Base-by-base conservation (phyloP, 768 basidiomycete genomes). In the Lentinus brumalis region DNA sequence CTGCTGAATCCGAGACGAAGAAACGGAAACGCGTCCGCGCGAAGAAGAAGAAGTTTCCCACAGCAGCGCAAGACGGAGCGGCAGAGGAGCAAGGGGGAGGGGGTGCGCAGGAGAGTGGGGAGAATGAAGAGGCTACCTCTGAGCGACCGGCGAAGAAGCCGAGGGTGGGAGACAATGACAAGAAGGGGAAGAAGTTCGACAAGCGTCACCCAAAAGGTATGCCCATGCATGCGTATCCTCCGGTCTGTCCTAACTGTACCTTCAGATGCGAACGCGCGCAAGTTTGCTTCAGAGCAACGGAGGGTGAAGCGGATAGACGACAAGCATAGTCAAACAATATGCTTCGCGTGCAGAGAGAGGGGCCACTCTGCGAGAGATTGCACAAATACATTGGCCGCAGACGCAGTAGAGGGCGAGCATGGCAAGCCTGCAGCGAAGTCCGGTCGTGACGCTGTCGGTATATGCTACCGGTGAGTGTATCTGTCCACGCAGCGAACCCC, bases 341-440 rank as follows among this genome's bases (percentile, higher is more conserved):
- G 95, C 71, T 96, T 94, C 73, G 90, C 89, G 3, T 98, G 95
- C 76, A 83, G 95, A 53, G 79, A 86, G 68, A 84, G 80, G 62
- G 95, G 95, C 0, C 95, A 98, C 69, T 79, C 88, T 2, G 94
- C 94, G 3, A 86, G 80, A 70, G 85, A 94, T 58, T 98, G 95
- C 70, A 89, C 91, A 0, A 83, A 77, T 15, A 76, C 11, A 58
- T 68, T 38, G 67, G 74, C 32, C 68, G 45, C n/a, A 60, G 61
- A 39, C 66, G 74, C 57, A 16, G 29, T 60, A 50, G 49, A 51
- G 3, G 16, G 56, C 3, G 63, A 64, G 31, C 39, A 54, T 62
- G 67, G 52, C 64, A 71, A 61, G 63, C 67, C 58, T 10, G 58
- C 64, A 71, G 68, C 53, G 59, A 70, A 56, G 57, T 63, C 50